These are phyloP conservation scores for Ogataea methylovora DNA, from an alignment of 805 yeast genomes.

Conservation along the genomic window DNA sequence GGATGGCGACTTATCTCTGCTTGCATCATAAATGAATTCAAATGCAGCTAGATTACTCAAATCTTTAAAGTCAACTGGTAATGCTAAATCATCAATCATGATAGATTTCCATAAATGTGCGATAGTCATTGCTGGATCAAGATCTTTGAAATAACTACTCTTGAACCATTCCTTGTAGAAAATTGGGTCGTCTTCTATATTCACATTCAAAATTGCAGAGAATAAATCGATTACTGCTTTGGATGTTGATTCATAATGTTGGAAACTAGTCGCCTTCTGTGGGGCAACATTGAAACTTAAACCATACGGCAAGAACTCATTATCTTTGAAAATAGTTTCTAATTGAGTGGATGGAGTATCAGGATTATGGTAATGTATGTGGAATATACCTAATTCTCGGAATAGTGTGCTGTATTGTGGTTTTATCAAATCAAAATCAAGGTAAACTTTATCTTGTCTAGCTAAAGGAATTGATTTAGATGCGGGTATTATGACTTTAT, in stretches of 20 bases:
- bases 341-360: background rate
- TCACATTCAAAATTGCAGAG: constrained; percentile 3
- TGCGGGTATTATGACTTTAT: constrained; percentile 12
- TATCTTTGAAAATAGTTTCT: constrained; percentile 14
- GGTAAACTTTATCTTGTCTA: constrained; percentile 11
- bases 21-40: constrained; percentile 13
- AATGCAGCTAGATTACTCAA: constrained; percentile 7
- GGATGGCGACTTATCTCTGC: constrained; percentile 1
- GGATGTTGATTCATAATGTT: constrained; percentile 14
- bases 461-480: constrained; percentile 6
- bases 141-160: constrained; percentile 4
- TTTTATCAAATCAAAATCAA: constrained; percentile 6
- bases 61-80: constrained; percentile 12
- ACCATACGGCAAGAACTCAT: constrained; percentile 9
- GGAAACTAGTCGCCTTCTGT: constrained; percentile 15
- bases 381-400: constrained; percentile 5
- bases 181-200: constrained; percentile 6
- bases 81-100: constrained; percentile 3
- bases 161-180: constrained; percentile 23
- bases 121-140: constrained; percentile 3
- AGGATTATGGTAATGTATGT: constrained; percentile 3
- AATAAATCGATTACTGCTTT: constrained; percentile 6
- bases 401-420: constrained; percentile 3
- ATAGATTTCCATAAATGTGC: constrained; percentile 13
- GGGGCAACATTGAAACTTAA: constrained; percentile 21